Evolutionary conservation across 352 stramenopile genomes (phyloP), one percentile per base, ranked within the genome.

Genomic region (Phytophthora melonis): DNA sequence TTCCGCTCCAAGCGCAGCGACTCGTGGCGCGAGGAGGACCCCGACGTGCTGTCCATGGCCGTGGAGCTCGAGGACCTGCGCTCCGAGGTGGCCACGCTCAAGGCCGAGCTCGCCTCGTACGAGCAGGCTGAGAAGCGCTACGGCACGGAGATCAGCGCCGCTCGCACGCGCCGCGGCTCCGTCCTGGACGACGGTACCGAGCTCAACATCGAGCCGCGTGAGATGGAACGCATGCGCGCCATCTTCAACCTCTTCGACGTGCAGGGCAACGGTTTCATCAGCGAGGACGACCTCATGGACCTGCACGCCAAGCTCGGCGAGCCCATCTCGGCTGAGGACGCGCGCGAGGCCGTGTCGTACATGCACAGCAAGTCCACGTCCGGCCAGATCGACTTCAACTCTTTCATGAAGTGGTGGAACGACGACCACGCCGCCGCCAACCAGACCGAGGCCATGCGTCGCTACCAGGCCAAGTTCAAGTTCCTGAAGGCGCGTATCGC

Each of bases 361-460:
- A 95, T 95, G 84, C 81, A 93, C 69, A 76, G 69, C 70, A 72
- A 80, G 25, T 83, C 78, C 1, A 59, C 69, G 23, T 82, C 75
- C 21, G 86, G 86, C n/a, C 76, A 84, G 54, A 93, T 96, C 62
- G 86, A 95, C 75, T 96, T 95, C 57, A 91, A 88, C 68, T 90
- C 85, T 75, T 96, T 96, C 71, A 96, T 96, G 74, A 94, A 94
- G 79, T 94, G 88, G 87, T 96, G 89, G 89, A 93, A 96, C 79
- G 88, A 94, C 53, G 86, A 94, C 72, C 88, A 96, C 78, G 80
- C 86, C 25, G 74, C 79, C 2, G 72, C 72, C 32, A 86, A 83
- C 60, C 83, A 93, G 78, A 94, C 80, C 58, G 89, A 94, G 60
- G 89, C 89, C 63, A 93, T 95, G 81, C 86, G 88, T 75, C 82